phyloP scores from a whole-genome alignment of 2,329 filamentous ascomycete genomes.

The Phyllosticta capitalensis region DNA sequence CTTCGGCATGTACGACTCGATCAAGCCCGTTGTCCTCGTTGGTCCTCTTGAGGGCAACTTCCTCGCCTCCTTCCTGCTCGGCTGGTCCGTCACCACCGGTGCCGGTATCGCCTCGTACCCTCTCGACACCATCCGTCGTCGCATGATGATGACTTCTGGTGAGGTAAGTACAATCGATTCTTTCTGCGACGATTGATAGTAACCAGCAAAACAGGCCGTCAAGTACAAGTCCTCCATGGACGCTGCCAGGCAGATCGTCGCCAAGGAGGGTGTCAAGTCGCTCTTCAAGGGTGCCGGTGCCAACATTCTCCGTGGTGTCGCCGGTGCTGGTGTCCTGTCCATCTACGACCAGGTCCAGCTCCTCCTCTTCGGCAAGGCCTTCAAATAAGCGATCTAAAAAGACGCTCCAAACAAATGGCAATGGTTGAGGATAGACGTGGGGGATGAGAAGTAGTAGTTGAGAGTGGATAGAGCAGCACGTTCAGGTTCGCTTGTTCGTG shows the following conservation, averaged over 20 bases:
- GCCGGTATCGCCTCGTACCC: conserved; percentile 99
- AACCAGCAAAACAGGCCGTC: conserved; percentile 62
- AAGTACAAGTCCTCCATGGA: conserved; percentile 98
- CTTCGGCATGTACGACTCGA: conserved; percentile 99
- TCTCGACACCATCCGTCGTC: conserved; percentile 99
- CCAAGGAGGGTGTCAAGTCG: conserved; percentile 94
- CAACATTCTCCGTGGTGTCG: conserved; percentile 99
- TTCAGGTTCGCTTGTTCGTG: conserved; percentile 33
- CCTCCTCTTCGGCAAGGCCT: conserved; percentile 99
- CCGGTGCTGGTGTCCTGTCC: conserved; percentile 99
- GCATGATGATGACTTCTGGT: conserved; percentile 99
- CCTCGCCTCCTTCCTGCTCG: conserved; percentile 97
- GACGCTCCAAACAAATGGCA: not conserved
- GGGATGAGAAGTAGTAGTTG: conserved; percentile 10
- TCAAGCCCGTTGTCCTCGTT: conserved; percentile 96
- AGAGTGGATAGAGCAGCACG: conserved; percentile 27
- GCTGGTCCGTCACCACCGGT: conserved; percentile 99
- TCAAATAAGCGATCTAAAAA: conserved; percentile 51
- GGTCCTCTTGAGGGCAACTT: conserved; percentile 94
- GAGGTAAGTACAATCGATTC: conserved; percentile 41
- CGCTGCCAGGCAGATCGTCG: conserved; percentile 86
- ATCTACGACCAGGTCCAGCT: conserved; percentile 99
- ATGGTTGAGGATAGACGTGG: conserved; percentile 14
- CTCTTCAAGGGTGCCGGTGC: conserved; percentile 99
- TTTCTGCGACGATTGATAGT: conserved; percentile 10